Percentiles rank a stretch among this genome's conserved stretches.
Evolutionary conservation across 768 basidiomycete species (phyloP).

Genomic region (Gymnopilus dilepis): DNA sequence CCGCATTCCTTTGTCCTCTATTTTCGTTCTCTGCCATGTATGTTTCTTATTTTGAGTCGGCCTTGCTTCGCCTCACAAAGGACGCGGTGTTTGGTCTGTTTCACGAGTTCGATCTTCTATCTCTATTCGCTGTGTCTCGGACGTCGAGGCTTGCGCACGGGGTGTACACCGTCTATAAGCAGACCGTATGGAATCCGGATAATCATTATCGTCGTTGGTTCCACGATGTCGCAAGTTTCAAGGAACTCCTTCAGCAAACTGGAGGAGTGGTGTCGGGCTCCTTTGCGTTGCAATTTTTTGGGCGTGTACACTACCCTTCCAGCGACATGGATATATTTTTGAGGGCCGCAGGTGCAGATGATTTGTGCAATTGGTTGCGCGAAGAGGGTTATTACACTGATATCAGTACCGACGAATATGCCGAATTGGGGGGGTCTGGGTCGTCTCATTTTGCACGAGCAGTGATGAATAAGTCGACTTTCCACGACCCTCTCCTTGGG

Average conservation of each 20-base stretch:
- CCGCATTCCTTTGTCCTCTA: no score
- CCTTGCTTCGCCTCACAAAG: neutral
- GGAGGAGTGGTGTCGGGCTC: neutral
- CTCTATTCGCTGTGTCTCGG: neutral
- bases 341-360: neutral
- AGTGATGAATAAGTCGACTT: neutral
- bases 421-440: neutral
- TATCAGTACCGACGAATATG: neutral
- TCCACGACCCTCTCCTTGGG: neutral
- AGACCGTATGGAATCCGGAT: neutral
- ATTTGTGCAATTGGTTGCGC: neutral
- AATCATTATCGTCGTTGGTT: neutral
- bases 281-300: neutral
- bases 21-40: no score
- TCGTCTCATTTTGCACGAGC: neutral
- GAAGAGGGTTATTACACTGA: neutral
- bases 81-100: neutral
- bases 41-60: neutral
- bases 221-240: neutral
- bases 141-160: neutral
- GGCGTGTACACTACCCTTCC: neutral
- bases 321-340: neutral
- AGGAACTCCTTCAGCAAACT: neutral
- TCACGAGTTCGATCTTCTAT: neutral
- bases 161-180: neutral